A percentile compares a stretch with the other conserved stretches of the same genome.
phyloP scores from a whole-genome alignment of 2,329 filamentous ascomycete species.

The Diplodia seriata region DNA sequence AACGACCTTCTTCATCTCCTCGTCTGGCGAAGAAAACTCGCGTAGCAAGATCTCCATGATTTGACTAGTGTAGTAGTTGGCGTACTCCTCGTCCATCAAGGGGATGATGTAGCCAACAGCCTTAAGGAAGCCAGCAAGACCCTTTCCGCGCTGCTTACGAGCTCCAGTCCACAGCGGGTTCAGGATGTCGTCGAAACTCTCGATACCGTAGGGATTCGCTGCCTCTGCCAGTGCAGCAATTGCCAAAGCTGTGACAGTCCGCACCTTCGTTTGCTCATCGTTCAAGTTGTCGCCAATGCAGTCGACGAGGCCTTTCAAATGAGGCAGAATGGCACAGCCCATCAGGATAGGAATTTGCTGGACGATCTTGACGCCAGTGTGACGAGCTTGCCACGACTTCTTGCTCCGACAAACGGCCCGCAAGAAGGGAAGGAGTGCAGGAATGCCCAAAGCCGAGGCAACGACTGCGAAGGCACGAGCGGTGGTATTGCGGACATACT shows the following conservation, averaged over 20 bases:
- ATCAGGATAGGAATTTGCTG: constrained; percentile 99
- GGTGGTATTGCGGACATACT: constrained; percentile 98
- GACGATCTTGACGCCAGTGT: constrained; percentile 98
- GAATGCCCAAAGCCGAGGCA: constrained; percentile 93
- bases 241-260: constrained; percentile 92
- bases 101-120: constrained; percentile 98
- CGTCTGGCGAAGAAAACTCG: constrained; percentile 95
- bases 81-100: constrained; percentile 99
- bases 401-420: constrained; percentile 96
- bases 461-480: constrained; percentile 97
- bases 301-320: constrained; percentile 93
- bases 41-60: constrained; percentile 98
- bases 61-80: constrained; percentile 97
- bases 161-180: constrained; percentile 97
- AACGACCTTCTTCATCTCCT: constrained; percentile 99
- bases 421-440: constrained; percentile 91
- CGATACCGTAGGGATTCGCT: constrained; percentile 97
- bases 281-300: constrained; percentile 96
- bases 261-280: constrained; percentile 96
- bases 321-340: constrained; percentile 94
- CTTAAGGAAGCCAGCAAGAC: constrained; percentile 93
- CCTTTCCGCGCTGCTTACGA: constrained; percentile 94
- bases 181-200: constrained; percentile 96
- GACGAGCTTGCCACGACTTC: constrained; percentile 97
- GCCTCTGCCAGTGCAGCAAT: constrained; percentile 95